Conservation (phyloP, 768 basidiomycete genomes). For the Coprinopsis marcescibilis region DNA sequence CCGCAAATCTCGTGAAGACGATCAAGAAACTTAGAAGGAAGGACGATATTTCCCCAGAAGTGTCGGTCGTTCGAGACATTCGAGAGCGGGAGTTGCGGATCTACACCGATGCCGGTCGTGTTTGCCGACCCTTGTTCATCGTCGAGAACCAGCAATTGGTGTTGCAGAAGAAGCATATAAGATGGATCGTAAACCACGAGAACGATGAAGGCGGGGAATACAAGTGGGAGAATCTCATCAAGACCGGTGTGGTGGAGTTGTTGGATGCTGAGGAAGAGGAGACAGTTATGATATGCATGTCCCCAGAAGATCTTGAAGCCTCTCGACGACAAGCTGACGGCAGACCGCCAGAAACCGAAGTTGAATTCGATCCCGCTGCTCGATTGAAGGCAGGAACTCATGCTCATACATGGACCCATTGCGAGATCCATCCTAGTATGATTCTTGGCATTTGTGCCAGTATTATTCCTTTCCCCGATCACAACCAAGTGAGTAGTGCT, state of each 20-base stretch:
- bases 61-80: constrained; percentile 96
- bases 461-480: constrained; percentile 99
- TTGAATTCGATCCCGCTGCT: constrained; percentile 80
- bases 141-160: constrained; percentile 86
- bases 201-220: constrained; percentile 61
- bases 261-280: constrained; percentile 99
- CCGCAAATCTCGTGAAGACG: constrained; percentile 86
- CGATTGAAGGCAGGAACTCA: constrained; percentile 80
- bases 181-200: constrained; percentile 54
- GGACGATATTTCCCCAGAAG: constrained; percentile 93
- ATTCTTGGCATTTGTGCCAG: constrained; percentile 97
- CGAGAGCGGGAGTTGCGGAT: constrained; percentile 90
- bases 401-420: constrained; percentile 95
- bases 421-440: constrained; percentile 99
- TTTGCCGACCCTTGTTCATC: constrained; percentile 95
- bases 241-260: constrained; percentile 86
- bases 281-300: constrained; percentile 99
- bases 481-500: constrained; percentile 76
- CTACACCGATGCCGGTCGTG: constrained; percentile 95
- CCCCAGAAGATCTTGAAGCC: constrained; percentile 88
- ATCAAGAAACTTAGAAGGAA: constrained; percentile 89
- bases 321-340: constrained; percentile 64
- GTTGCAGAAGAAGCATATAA: constrained; percentile 80
- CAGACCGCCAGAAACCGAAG: constrained; percentile 51
- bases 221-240: constrained; percentile 82